A percentile compares a stretch with the other conserved stretches of the same genome.
Conservation (phyloP, 495 filamentous ascomycete genomes). For the Antarctomyces pellizariae region DNA sequence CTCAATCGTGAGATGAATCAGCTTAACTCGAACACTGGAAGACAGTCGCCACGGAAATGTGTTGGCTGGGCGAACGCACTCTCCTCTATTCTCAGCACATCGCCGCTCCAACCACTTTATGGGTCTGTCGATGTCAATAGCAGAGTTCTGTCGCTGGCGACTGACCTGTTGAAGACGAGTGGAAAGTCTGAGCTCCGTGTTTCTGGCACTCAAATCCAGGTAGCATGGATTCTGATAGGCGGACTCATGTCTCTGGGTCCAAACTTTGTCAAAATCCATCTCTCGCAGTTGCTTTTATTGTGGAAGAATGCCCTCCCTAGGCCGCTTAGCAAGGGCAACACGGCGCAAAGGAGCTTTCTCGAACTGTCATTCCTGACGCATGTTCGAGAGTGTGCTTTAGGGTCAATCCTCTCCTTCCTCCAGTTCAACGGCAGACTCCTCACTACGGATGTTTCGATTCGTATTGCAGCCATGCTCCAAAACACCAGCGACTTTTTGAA, state of each 20-base stretch:
- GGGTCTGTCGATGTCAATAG: slow-evolving; percentile 92
- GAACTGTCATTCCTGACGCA: slow-evolving; percentile 87
- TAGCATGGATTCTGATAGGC: slow-evolving; percentile 93
- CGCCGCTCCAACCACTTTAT: slow-evolving; percentile 68
- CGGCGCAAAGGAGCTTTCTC: slow-evolving; percentile 50
- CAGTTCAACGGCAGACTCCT: slow-evolving; percentile 83
- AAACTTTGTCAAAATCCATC: slow-evolving; percentile 96
- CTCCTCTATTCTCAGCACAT: slow-evolving; percentile 75
- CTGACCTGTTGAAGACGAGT: slow-evolving; percentile 78
- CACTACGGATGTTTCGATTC: slow-evolving; percentile 83
- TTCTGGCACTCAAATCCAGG: slow-evolving; percentile 85
- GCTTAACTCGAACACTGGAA: slow-evolving; percentile 43
- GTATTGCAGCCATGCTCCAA: slow-evolving; percentile 84
- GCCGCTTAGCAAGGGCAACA: slow-evolving; percentile 77
- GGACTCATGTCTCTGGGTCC: slow-evolving; percentile 91
- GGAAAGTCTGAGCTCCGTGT: slow-evolving; percentile 76
- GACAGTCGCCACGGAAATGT: slow-evolving; percentile 65
- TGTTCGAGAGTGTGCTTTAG: slow-evolving; percentile 83
- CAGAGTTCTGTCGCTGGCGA: slow-evolving; percentile 73
- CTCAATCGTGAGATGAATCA: slow-evolving; percentile 65
- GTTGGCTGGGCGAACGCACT: slow-evolving; percentile 86
- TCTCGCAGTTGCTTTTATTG: slow-evolving; percentile 81
- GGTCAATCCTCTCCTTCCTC: slow-evolving; percentile 77
- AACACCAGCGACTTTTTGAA: slow-evolving; percentile 78
- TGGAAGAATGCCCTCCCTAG: slow-evolving; percentile 97